Evolutionary conservation across 2,329 filamentous ascomycete genomes (phyloP).

Genomic region (Xylogone sp.): DNA sequence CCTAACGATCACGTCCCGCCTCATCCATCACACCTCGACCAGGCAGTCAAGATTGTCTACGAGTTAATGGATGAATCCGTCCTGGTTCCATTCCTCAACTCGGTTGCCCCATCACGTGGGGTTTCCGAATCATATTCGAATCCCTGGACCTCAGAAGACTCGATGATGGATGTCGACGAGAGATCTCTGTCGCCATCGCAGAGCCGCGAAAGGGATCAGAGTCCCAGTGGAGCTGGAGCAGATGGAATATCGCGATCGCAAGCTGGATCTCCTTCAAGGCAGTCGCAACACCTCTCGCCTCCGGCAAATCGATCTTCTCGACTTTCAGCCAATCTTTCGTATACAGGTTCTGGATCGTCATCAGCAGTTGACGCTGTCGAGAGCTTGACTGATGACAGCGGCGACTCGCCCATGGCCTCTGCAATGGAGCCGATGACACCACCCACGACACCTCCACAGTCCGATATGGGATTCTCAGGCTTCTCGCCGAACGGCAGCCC

Average conservation of each 20-base stretch:
- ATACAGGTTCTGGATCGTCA: slow-evolving; percentile 34
- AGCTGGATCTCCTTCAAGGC: slow-evolving; percentile 17
- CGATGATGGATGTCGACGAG: slow-evolving; percentile 25
- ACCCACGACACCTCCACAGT: slow-evolving; percentile 66
- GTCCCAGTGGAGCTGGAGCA: slow-evolving; percentile 18
- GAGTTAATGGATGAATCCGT: slow-evolving; percentile 98
- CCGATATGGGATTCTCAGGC: slow-evolving; percentile 35
- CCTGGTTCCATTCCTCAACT: slow-evolving; percentile 83
- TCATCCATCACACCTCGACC: slow-evolving; percentile 70
- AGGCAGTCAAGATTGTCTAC: slow-evolving; percentile 83
- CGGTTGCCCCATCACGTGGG: slow-evolving; percentile 21
- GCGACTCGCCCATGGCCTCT: slow-evolving; percentile 46
- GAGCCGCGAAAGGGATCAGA: slow-evolving; percentile 18
- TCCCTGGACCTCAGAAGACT: slow-evolving; percentile 27
- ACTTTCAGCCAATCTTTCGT: slow-evolving; percentile 19
- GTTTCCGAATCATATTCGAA: slow-evolving; percentile 15
- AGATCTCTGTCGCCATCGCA: slow-evolving; percentile 20
- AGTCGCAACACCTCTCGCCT: slow-evolving; percentile 25
- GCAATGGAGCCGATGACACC: slow-evolving; percentile 66
- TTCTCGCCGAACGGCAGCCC: slow-evolving; percentile 22
- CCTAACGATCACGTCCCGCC: slow-evolving; percentile 61
- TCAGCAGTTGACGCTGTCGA: slow-evolving; percentile 44
- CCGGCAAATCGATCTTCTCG: slow-evolving; percentile 18
- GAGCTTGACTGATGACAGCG: slow-evolving; percentile 61
- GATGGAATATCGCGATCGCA: slow-evolving; percentile 18